Base-by-base conservation (phyloP, 768 basidiomycete species). In the Tylopilus intermedius region DNA sequence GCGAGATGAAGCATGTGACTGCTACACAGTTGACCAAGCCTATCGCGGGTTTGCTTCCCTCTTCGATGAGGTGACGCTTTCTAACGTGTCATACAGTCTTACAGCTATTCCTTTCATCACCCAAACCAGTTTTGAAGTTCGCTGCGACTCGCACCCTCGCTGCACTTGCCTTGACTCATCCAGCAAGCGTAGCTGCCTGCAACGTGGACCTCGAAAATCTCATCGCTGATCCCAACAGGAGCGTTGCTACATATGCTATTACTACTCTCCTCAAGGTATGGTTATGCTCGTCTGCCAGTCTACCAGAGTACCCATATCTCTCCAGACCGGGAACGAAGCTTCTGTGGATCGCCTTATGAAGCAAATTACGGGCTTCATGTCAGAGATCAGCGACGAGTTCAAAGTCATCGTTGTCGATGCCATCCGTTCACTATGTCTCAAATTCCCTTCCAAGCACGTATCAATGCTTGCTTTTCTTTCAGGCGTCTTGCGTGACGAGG, bases 391-490 rank as follows among this genome's bases (percentile, higher is more conserved):
- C 59, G 96, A 99, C 71, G 96, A 99, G 72, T 99, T 99, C 82
- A 98, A 97, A 77, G 94, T 98, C 67, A 96, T 99, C 73, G 96
- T 99, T 45, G 96, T 99, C 51, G 94, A 97, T 56, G 96, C 96
- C 53, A 94, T 99, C 68, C 90, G 96, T 47, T 93, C 95, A 8
- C 83, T 99, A 29, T 98, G 94, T 73, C 86, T 99, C 75, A 99
- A 99, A 71, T 99, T 99, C 79, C 96, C 96, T 2, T 75, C 87
- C 30, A 99, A 99, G 74, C 94, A 99, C 64, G 88, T 83, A 2
- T 88, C 93, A 38, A 98, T 99, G 95, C 86, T 99, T 52, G 83
- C 87, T 5, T 99, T 99, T 84, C 79, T 99, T 30, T 94, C 93
- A 42, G 93, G 95, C 49, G 91, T 98, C 26, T 80, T 99, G 44